Conservation (phyloP, 225 moss, liverwort and hornwort genomes). For the Sphagnum tenellum region DNA sequence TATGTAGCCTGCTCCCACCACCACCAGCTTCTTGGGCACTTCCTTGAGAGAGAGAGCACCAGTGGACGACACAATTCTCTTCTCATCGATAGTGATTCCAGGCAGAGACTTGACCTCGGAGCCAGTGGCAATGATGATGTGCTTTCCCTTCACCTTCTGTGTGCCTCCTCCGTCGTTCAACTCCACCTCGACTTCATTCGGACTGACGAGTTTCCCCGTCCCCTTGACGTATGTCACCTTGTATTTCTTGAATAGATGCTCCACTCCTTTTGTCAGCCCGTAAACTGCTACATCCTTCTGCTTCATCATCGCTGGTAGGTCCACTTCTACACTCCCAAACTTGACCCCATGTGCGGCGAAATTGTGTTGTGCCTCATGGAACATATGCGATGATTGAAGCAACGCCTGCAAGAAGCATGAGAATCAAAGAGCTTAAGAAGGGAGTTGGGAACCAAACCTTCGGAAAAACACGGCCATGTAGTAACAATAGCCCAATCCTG, state of each 20-base stretch:
- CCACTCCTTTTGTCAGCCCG: slow-evolving; percentile 87
- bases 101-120: slow-evolving; percentile 76
- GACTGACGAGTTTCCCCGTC: slow-evolving; percentile 58
- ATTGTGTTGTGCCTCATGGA: slow-evolving; percentile 78
- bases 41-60: slow-evolving; percentile 68
- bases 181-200: slow-evolving; percentile 62
- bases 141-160: slow-evolving; percentile 55
- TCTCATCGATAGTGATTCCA: slow-evolving; percentile 82
- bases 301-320: slow-evolving; percentile 87
- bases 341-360: slow-evolving; percentile 82
- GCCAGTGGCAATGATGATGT: slow-evolving; percentile 89
- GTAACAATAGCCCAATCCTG: too few relatives aligned
- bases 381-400: slow-evolving; percentile 92
- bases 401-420: slow-evolving; percentile 46
- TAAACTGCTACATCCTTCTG: slow-evolving; percentile 79
- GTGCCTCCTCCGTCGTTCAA: slow-evolving; percentile 65
- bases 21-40: slow-evolving; percentile 52
- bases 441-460: too few relatives aligned
- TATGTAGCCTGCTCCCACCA: slow-evolving; percentile 57
- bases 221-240: slow-evolving; percentile 96
- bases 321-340: slow-evolving; percentile 39
- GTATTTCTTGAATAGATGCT: slow-evolving; percentile 94
- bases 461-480: too few relatives aligned
- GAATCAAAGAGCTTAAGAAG: too few relatives aligned
- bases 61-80: slow-evolving; percentile 82